A percentile compares a stretch with the other conserved stretches of the same genome.
phyloP scores from a whole-genome alignment of 2,329 filamentous ascomycete genomes.

The Pyrenophora tritici-repentis region DNA sequence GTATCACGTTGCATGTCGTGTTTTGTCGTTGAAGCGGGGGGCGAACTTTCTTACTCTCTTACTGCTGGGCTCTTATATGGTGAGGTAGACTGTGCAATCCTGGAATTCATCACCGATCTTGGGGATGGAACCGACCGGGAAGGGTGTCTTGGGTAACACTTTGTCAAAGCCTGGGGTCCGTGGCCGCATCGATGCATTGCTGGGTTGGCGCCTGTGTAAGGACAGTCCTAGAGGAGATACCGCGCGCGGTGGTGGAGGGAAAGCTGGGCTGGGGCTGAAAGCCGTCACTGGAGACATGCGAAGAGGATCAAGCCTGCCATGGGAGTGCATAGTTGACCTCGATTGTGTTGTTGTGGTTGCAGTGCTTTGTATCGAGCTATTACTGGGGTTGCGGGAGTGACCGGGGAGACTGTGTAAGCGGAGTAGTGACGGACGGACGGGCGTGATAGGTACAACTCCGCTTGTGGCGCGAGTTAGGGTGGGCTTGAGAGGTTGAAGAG shows the following conservation, averaged over 20 bases:
- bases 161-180: constrained; percentile 26
- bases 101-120: not conserved
- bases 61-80: no score
- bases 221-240: constrained; percentile 15
- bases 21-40: no score
- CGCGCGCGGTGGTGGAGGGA: constrained; percentile 18
- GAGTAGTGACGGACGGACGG: constrained; percentile 2
- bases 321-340: constrained; percentile 6
- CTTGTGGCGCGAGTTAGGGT: constrained; percentile 18
- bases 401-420: constrained; percentile 3
- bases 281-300: constrained; percentile 29
- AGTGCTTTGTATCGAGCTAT: constrained; percentile 10
- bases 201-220: constrained; percentile 13
- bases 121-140: constrained; percentile 22
- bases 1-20: no score
- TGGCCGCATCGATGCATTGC: constrained; percentile 10
- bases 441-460: constrained; percentile 4
- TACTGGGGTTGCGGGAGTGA: constrained; percentile 21
- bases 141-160: constrained; percentile 40
- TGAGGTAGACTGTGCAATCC: no score
- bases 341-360: constrained; percentile 4
- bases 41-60: no score
- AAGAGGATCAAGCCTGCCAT: constrained; percentile 22
- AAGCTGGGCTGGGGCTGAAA: constrained; percentile 15
- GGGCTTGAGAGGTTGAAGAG: constrained; percentile 8